These are phyloP conservation scores for Fusarium keratoplasticum DNA, from an alignment of 2,329 filamentous ascomycete species.

Conservation along the genomic window DNA sequence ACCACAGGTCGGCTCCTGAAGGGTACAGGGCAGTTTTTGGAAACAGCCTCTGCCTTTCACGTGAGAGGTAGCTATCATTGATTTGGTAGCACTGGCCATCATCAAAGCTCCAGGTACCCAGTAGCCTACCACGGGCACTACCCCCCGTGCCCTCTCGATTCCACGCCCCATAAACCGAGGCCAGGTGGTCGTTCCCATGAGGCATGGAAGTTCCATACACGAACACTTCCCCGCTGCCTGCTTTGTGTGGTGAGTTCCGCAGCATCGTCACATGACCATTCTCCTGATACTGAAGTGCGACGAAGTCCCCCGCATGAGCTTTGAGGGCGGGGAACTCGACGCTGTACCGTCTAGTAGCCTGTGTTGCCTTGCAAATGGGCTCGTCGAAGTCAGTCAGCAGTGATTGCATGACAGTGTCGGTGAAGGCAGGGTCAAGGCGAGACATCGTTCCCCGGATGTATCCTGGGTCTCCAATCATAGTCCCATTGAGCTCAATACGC, in stretches of 20 bases:
- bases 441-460: not conserved
- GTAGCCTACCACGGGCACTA: not conserved
- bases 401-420: not conserved
- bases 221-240: not conserved
- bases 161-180: not conserved
- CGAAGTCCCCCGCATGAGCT: not conserved
- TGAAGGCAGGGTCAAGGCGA: not conserved
- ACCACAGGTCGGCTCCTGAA: not conserved
- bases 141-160: not conserved
- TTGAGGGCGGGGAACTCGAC: not conserved
- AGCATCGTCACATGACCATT: not conserved
- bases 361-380: not conserved
- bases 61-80: not conserved
- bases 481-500: not conserved
- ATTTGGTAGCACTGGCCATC: not conserved
- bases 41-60: not conserved
- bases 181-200: not conserved
- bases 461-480: not conserved
- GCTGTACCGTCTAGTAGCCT: not conserved
- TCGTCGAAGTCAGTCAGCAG: not conserved
- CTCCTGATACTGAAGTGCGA: not conserved
- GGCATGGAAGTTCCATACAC: not conserved
- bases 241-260: not conserved
- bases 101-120: not conserved
- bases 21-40: not conserved